Evolutionary conservation across 306 rosid species (phyloP), one percentile per base, ranked within the genome.

Genomic region (Rosa multiflora): DNA sequence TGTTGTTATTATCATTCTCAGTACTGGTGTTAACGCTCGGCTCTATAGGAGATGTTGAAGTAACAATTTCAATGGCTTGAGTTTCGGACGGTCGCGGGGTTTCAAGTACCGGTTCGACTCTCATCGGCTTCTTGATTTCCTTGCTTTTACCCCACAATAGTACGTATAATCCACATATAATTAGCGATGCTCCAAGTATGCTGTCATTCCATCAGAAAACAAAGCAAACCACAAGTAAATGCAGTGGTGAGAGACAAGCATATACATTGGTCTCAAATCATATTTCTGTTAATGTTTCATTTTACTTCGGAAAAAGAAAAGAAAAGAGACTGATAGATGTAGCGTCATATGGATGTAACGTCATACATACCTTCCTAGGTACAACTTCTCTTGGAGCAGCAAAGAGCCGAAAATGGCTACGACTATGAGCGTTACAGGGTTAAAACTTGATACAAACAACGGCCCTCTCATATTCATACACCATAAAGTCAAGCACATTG

Each of bases 401-500:
- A 77, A 66, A 49, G 82, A 77, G 23, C 53, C 76, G 29, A 76
- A 32, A 7, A 76, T 32, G 69, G 85, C 82, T 5, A 82, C 76
- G 17, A 78, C 53, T 15, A 77, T 1, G 13, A 82, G 70, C 43
- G 18, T 4, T 4, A 78, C 42, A 53, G 83, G 83, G 49, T 20
- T 64, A 73, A 82, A 82, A 55, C 62, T 72, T 0, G 82, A 78
- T 46, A 77, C 85, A 46, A 52, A 82, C 44, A 82, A 44, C 14
- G 82, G 82, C 20, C 85, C 85, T 67, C 76, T 73, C 79, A 82
- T 67, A 20, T 17, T 55, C 21, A 82, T 53, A 39, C 85, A 82
- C 82, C 85, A 82, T 3, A 69, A 21, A 4, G 53, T 73, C 46
- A 82, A 8, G 21, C 53, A 3, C 47, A 73, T 69, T 43, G 37